Base-by-base conservation (phyloP, 2,329 filamentous ascomycete species). In the Dactylellina sp. region DNA sequence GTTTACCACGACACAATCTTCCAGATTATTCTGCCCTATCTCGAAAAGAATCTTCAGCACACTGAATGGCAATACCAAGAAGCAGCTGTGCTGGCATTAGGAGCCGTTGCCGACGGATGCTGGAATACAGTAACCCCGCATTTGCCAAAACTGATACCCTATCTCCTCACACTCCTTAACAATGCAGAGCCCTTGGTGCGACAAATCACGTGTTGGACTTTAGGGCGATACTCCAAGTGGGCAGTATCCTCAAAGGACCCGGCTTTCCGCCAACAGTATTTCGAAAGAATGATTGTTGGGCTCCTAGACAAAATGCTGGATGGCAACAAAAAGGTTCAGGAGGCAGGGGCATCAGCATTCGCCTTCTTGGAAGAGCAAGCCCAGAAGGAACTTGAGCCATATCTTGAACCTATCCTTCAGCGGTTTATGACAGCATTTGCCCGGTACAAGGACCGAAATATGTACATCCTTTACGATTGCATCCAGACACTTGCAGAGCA, bases 401-500 rank as follows among this genome's bases (percentile, higher is more conserved):
- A 97, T 82, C 93, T 92, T 78, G 86, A 89, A 25, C 91, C 93
- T 24, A 98, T 99, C 78, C 88, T 98, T 60, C 89, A 89, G 75
- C 95, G 98, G 80, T 98, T 94, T 79, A 93, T 97, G 59, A 85
- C 87, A 74, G 99, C 95, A 81, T 99, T 99, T 82, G 87, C 85
- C 60, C 93, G 91, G 82, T 99, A 98, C 87, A 98, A 99, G 85
- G 94, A 98, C 82, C 90, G 92, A 79, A 99, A 99, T 83, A 97
- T 98, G 88, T 97, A 96, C 83, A 96, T 98, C 62, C 87, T 99
- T 35, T 99, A 99, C 83, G 95, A 99, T 82, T 98, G 95, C 81
- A 92, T 99, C 35, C 95, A 99, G 83, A 99, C 95, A 0, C 84
- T 99, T 66, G 95, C 95, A 2, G 95, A 99, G 81, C 90, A 92